These are phyloP conservation scores for Neurospora sp. DNA, from an alignment of 495 filamentous ascomycete species.

Conservation along the genomic window DNA sequence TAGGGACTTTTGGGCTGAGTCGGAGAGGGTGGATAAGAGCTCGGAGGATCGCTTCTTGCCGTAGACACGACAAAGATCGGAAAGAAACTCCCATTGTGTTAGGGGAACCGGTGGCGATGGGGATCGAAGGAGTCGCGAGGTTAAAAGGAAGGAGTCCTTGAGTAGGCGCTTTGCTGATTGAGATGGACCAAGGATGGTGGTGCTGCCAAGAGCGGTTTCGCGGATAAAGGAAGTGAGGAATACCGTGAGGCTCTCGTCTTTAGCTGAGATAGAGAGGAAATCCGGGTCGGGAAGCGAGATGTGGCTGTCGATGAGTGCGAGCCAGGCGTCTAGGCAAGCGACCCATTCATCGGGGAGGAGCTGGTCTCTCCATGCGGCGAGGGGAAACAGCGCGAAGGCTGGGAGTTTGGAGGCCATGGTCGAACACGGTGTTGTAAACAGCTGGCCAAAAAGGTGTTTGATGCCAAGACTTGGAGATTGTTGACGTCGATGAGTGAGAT, in stretches of 20 bases:
- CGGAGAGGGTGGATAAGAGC: slow-evolving; percentile 21
- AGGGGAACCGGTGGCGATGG: slow-evolving; percentile 34
- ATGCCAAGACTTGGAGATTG: not conserved
- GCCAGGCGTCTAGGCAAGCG: slow-evolving; percentile 68
- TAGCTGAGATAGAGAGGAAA: slow-evolving; percentile 37
- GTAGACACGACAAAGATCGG: slow-evolving; percentile 46
- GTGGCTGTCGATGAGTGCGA: slow-evolving; percentile 50
- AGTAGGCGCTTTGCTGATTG: slow-evolving; percentile 44
- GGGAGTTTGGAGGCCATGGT: slow-evolving; percentile 37
- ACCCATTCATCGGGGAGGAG: slow-evolving; percentile 67
- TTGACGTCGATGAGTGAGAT: not conserved
- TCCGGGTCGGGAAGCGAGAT: slow-evolving; percentile 45
- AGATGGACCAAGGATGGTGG: slow-evolving; percentile 31
- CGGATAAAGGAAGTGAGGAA: slow-evolving; percentile 56
- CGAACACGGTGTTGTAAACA: not conserved
- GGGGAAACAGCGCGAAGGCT: slow-evolving; percentile 64
- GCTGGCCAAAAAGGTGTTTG: not conserved
- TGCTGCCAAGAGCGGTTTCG: slow-evolving; percentile 34
- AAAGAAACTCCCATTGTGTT: slow-evolving; percentile 47
- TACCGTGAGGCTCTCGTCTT: slow-evolving; percentile 43
- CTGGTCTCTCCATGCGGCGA: slow-evolving; percentile 51
- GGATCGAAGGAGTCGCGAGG: slow-evolving; percentile 36
- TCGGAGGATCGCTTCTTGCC: slow-evolving; percentile 34
- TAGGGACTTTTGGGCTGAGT: slow-evolving; percentile 20
- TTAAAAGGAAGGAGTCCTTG: slow-evolving; percentile 51